Percentiles rank a stretch among this genome's conserved stretches.
phyloP scores from a whole-genome alignment of 352 stramenopile species.

The Phytophthora pinifolia region DNA sequence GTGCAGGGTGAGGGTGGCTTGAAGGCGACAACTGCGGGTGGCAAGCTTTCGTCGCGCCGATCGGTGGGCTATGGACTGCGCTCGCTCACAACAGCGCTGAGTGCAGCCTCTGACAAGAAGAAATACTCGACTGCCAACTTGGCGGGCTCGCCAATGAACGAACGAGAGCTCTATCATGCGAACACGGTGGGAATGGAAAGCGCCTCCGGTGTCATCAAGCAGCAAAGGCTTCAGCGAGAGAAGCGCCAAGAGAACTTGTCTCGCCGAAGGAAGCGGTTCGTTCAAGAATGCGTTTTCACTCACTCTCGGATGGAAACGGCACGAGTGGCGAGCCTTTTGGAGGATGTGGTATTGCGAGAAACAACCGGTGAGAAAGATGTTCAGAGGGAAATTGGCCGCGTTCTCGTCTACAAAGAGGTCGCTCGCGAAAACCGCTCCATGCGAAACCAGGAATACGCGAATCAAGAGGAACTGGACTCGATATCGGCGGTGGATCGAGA shows the following conservation, averaged over 20 bases:
- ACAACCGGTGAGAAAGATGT: slow-evolving; percentile 53
- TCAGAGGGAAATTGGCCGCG: slow-evolving; percentile 39
- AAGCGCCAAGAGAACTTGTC: slow-evolving; percentile 55
- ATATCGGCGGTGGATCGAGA: slow-evolving; percentile 55
- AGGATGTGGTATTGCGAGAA: slow-evolving; percentile 42
- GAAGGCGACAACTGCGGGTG: not conserved
- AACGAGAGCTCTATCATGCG: slow-evolving; percentile 27
- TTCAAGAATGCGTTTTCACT: slow-evolving; percentile 50
- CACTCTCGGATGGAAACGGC: slow-evolving; percentile 30
- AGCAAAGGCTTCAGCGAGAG: slow-evolving; percentile 51
- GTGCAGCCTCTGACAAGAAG: slow-evolving; percentile 26
- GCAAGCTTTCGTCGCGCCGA: slow-evolving; percentile 34
- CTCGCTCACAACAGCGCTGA: slow-evolving; percentile 56
- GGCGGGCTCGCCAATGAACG: slow-evolving; percentile 26
- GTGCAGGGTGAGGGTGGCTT: slow-evolving; percentile 14
- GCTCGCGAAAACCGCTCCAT: slow-evolving; percentile 55
- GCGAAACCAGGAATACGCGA: slow-evolving; percentile 49
- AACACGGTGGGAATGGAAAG: slow-evolving; percentile 30
- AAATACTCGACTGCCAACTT: slow-evolving; percentile 27
- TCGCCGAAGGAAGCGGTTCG: slow-evolving; percentile 57
- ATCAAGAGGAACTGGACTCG: slow-evolving; percentile 47
- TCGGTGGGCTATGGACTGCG: slow-evolving; percentile 68
- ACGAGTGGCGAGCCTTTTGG: slow-evolving; percentile 38
- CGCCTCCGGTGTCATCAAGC: slow-evolving; percentile 35
- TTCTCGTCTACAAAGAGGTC: slow-evolving; percentile 72